Base-by-base conservation (phyloP, 2,329 filamentous ascomycete species). In the Phialophora chinensis region DNA sequence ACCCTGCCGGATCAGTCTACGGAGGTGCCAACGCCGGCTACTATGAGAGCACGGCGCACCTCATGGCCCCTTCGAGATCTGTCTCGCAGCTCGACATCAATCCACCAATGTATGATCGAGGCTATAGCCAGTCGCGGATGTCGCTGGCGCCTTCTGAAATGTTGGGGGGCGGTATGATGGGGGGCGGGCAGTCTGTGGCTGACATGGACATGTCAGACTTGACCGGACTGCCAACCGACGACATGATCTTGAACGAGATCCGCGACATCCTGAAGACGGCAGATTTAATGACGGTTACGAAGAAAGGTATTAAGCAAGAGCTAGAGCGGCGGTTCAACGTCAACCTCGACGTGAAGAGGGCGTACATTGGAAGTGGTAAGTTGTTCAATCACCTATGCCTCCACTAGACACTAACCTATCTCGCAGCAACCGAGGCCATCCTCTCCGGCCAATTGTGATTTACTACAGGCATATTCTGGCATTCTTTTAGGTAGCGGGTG, bases 291-390 rank as follows among this genome's bases (percentile, higher is more conserved):
- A 93, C 88, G 4, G 92, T 99, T 52, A 99, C 95, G 72, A 99
- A 99, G 88, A 99, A 99, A 87, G 92, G 91, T 74, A 91, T 99
- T 80, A 98, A 98, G 85, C 81, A 87, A 72, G 95, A 99, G 82
- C 82, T 99, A 65, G 95, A 99, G 84, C 88, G 88, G 75, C 87
- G 93, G 69, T 99, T 99, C 75, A 91, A 91, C 68, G 89, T 96
- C 69, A 87, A 89, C 66, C 85, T 99, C 66, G 93, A 98, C 77
- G 84, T 88, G 62, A 96, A 92, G 85, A 90, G 93, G 79, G 88
- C 91, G 65, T 99, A 97, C 79, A 98, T 99, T 77, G 93, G 93
- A 78, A 93, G 89, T 81, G 91, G 91, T 94, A 88, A 81, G 90
- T 86, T 70, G 50, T 14, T 27, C 27, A 57, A 29, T 10, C 23